Evolutionary conservation across 352 stramenopile genomes (phyloP), one percentile per base, ranked within the genome.

Genomic region (Pythium myriotylum): DNA sequence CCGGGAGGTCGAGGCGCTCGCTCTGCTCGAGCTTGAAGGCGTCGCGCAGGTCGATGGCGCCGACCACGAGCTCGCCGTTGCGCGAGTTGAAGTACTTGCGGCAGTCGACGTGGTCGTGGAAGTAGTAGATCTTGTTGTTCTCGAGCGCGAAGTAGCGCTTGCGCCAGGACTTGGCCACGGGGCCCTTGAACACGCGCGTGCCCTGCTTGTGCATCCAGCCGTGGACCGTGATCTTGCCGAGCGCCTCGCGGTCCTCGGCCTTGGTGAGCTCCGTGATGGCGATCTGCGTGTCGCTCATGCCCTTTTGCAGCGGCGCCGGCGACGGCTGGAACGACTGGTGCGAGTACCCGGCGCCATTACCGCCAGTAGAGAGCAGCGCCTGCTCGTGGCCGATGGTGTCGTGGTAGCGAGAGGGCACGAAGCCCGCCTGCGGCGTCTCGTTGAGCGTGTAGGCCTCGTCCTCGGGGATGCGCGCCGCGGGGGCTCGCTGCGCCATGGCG

Each of bases 171-270:
- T 95, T 95, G 74, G 92, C 82, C 56, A 95, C 86, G 20, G 86
- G 86, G 1, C 86, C 86, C 71, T 93, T 95, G 65, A 95, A 89
- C 2, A 79, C 63, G 46, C 86, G 86, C 73, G 92, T 95, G 62
- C 84, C 86, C 62, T 95, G 86, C 70, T 95, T 95, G 86, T 95
- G 84, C 79, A 95, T 79, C 73, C 92, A 95, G 51, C 86, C 86
- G 64, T 95, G 86, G 45, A 95, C 84, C 39, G 84, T 89, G 59
- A 95, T 95, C 52, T 73, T 79, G 59, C 79, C 83, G 58, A 88
- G 62, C 60, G 65, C 65, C 49, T 79, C 73, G 56, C 17, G 58
- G 39, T 81, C 73, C 4, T 78, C 70, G 53, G 64, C 67, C 58
- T 90, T 90, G 20, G 81, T 90, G 22, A 91, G 71, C 68, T 88